Conservation (phyloP, 139 green algal species). For the Gonium pectorale region DNA sequence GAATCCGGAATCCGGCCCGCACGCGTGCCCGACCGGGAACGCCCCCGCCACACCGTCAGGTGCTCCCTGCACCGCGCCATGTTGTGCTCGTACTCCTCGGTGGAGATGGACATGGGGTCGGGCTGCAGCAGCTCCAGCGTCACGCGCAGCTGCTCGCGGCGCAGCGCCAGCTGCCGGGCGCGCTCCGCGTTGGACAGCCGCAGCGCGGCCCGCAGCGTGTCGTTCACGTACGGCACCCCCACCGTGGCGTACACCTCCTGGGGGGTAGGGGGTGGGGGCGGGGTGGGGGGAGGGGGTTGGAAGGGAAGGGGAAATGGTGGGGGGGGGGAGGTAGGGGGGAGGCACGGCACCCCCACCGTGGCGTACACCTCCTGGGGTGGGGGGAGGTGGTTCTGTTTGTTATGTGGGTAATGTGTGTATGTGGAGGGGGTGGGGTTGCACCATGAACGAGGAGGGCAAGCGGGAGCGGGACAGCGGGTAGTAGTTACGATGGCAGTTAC, state of each 20-base stretch:
- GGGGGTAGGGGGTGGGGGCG: neutral
- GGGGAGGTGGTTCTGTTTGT: neutral
- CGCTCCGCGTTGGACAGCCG: conserved; percentile 7
- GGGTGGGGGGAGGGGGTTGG: neutral
- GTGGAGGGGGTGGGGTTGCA: too few relatives aligned
- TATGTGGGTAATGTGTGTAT: too few relatives aligned
- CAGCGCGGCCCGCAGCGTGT: neutral
- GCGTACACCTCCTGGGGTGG: conserved; percentile 17
- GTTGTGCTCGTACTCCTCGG: conserved; percentile 34
- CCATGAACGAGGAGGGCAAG: too few relatives aligned
- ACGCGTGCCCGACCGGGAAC: too few relatives aligned
- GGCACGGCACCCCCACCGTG: neutral
- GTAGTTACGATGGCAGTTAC: too few relatives aligned
- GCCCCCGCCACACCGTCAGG: conserved; percentile 22
- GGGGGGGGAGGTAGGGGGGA: neutral
- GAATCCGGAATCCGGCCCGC: too few relatives aligned
- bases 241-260: conserved; percentile 21
- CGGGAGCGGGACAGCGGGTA: too few relatives aligned
- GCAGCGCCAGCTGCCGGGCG: conserved; percentile 15
- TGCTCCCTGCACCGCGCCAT: conserved; percentile 17
- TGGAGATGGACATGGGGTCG: neutral
- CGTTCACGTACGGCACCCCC: neutral
- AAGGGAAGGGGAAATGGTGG: neutral
- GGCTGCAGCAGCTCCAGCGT: conserved; percentile 29
- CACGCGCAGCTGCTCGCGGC: conserved; percentile 18